phyloP scores from a whole-genome alignment of 257 asterid genomes.

The Marsdenia floribunda region DNA sequence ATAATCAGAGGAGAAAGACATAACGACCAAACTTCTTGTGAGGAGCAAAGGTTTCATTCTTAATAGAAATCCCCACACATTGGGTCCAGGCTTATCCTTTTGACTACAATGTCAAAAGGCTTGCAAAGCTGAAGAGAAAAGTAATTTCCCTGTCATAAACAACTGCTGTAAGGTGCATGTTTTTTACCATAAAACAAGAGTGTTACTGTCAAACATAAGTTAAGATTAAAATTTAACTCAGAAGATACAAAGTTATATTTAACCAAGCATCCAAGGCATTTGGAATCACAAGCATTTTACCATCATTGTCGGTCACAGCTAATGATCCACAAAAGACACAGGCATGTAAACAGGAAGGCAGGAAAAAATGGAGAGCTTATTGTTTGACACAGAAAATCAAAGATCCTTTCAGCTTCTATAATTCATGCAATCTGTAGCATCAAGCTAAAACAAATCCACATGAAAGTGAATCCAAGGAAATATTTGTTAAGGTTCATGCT shows the following conservation, averaged over 20 bases:
- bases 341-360: neutral
- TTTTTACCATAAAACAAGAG: neutral
- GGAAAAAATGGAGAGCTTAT: neutral
- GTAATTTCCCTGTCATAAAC: no score
- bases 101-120: no score
- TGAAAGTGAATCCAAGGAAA: neutral
- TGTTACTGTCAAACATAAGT: neutral
- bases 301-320: neutral
- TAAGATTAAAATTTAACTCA: neutral
- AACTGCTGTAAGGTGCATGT: neutral
- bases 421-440: neutral
- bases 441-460: neutral
- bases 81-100: neutral
- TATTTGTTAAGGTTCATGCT: slow-evolving; percentile 11
- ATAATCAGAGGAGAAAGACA: neutral
- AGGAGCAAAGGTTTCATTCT: neutral
- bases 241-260: neutral
- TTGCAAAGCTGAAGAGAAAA: no score
- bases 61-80: neutral
- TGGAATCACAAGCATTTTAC: neutral
- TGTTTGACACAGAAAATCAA: neutral
- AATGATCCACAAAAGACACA: neutral
- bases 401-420: neutral
- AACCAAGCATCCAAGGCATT: neutral
- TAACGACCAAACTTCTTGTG: neutral